Conservation (phyloP, 1,284 basidiomycete species). For the Amylostereum chailletii region DNA sequence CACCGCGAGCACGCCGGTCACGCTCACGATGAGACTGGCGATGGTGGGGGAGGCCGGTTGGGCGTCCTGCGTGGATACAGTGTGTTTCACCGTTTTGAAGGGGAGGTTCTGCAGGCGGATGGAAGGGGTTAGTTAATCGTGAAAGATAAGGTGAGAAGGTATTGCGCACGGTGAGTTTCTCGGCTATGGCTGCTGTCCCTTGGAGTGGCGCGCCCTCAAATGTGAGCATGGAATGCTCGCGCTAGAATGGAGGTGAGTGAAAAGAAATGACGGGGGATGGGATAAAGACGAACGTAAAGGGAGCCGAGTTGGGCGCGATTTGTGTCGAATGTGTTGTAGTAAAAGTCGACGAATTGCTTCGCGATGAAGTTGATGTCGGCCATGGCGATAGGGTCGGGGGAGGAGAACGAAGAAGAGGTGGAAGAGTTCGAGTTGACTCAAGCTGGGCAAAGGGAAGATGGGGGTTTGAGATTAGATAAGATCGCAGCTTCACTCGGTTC, state of each 20-base stretch:
- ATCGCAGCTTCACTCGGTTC: neutral
- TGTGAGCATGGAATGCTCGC: constrained; percentile 80
- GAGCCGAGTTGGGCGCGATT: constrained; percentile 42
- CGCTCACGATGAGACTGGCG: constrained; percentile 75
- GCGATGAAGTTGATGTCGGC: constrained; percentile 62
- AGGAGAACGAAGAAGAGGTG: constrained; percentile 10
- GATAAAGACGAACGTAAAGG: constrained; percentile 62
- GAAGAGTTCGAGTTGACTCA: constrained; percentile 8
- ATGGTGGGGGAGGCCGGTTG: constrained; percentile 71
- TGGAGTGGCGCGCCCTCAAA: constrained; percentile 70
- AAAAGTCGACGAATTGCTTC: constrained; percentile 66
- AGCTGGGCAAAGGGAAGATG: constrained; percentile 13
- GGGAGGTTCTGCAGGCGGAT: constrained; percentile 54
- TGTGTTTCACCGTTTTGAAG: constrained; percentile 79
- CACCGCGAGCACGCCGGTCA: constrained; percentile 80
- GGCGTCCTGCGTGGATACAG: constrained; percentile 78
- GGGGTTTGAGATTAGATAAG: constrained; percentile 8
- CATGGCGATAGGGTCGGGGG: constrained; percentile 34
- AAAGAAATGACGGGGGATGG: constrained; percentile 4
- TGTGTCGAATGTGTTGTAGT: constrained; percentile 66
- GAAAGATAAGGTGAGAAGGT: neutral
- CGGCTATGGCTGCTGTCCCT: constrained; percentile 57
- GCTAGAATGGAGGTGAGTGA: constrained; percentile 35
- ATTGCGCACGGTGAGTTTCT: constrained; percentile 67
- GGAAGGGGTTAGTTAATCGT: neutral